A percentile compares a stretch with the other conserved stretches of the same genome.
Evolutionary conservation across 306 rosid species (phyloP).

Genomic region (Dryas octopetala): DNA sequence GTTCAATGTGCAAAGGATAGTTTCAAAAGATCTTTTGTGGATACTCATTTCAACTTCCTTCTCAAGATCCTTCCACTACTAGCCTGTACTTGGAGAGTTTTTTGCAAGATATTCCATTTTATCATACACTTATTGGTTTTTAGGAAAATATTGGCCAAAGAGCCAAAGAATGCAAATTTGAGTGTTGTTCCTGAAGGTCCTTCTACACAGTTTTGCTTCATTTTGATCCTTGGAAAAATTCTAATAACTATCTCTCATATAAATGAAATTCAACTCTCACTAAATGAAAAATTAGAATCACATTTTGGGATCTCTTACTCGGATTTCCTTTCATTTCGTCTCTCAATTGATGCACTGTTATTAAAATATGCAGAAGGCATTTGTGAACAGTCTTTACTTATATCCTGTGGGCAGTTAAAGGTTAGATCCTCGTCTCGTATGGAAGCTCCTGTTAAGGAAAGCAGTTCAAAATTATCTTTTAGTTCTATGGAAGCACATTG

Average conservation of each 20-base stretch:
- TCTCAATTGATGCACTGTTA: conserved; percentile 50
- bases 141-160: conserved; percentile 31
- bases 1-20: conserved; percentile 30
- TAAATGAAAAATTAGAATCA: conserved; percentile 50
- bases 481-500: conserved; percentile 38
- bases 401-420: conserved; percentile 73
- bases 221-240: conserved; percentile 64
- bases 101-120: conserved; percentile 33
- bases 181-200: conserved; percentile 37
- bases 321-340: conserved; percentile 40
- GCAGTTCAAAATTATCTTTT: conserved; percentile 29
- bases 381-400: conserved; percentile 58
- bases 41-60: conserved; percentile 33
- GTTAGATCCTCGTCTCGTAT: conserved; percentile 47
- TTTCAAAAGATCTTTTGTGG: conserved; percentile 21
- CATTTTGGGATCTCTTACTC: conserved; percentile 48
- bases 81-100: conserved; percentile 44
- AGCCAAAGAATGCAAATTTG: conserved; percentile 39
- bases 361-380: conserved; percentile 44
- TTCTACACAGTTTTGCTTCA: conserved; percentile 42
- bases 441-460: conserved; percentile 30
- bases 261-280: conserved; percentile 50
- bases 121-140: conserved; percentile 31
- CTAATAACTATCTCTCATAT: conserved; percentile 43
- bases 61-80: conserved; percentile 34